Conservation (phyloP, 192 early-diverging fungal species). For the Tieghemiomyces parasiticus region DNA sequence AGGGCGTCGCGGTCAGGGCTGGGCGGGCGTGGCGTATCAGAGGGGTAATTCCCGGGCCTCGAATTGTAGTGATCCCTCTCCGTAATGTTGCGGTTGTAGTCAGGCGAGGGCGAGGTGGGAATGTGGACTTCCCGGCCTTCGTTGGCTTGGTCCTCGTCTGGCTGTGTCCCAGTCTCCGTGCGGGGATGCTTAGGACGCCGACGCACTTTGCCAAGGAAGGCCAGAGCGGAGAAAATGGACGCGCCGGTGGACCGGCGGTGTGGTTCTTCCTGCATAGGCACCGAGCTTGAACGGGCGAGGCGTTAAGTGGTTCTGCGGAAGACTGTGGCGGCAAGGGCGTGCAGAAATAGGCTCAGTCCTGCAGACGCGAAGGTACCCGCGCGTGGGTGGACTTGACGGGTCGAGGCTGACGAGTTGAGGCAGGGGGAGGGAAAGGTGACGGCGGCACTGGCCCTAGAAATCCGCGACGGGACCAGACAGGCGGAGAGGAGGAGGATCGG, state of each 20-base stretch:
- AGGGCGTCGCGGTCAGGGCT: no score
- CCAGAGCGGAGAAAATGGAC: not conserved
- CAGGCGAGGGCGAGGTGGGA: not conserved
- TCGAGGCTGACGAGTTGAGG: no score
- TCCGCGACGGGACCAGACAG: no score
- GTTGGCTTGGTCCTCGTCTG: not conserved
- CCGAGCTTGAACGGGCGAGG: no score
- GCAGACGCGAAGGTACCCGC: no score
- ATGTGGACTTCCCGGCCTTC: not conserved
- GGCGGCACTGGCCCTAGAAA: no score
- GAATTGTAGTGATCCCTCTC: not conserved
- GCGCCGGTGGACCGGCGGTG: not conserved
- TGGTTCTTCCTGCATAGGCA: not conserved
- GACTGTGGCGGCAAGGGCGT: no score
- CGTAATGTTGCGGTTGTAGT: not conserved
- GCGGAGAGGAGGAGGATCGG: no score
- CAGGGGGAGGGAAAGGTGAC: no score
- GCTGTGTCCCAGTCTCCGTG: not conserved
- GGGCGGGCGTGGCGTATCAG: not conserved
- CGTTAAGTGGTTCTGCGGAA: no score
- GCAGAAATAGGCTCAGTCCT: no score
- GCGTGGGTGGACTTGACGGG: no score
- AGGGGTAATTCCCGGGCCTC: not conserved
- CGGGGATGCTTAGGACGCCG: not conserved
- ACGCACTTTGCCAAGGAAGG: conserved; percentile 4